A percentile compares a stretch with the other conserved stretches of the same genome.
Evolutionary conservation across 163 green algal genomes (phyloP).

Genomic region (Botryococcus braunii): DNA sequence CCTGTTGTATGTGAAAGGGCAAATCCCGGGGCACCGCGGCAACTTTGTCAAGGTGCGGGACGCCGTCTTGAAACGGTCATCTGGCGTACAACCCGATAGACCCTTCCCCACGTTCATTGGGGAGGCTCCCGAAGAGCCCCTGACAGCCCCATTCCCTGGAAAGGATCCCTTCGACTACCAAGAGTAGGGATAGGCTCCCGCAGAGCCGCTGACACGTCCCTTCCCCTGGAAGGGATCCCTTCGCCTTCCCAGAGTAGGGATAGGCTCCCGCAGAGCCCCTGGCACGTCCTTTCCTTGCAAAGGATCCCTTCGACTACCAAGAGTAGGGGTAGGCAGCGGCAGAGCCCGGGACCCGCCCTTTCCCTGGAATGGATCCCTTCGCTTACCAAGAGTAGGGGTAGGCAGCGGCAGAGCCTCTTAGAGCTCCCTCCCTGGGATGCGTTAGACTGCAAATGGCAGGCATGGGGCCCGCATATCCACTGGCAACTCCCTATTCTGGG

Average conservation of each 20-base stretch:
- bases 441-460: conserved; percentile 9
- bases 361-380: too few relatives aligned
- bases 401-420: background rate
- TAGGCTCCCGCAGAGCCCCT: background rate
- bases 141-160: conserved; percentile 14
- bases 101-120: conserved; percentile 34
- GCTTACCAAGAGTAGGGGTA: too few relatives aligned
- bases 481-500: too few relatives aligned
- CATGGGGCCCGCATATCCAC: too few relatives aligned
- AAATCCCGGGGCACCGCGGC: conserved; percentile 84
- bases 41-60: conserved; percentile 76
- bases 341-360: too few relatives aligned
- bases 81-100: conserved; percentile 26
- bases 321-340: too few relatives aligned
- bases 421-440: conserved; percentile 24
- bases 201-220: too few relatives aligned
- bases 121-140: background rate
- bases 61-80: conserved; percentile 43
- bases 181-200: too few relatives aligned
- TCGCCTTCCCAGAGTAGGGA: too few relatives aligned
- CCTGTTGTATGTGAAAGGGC: conserved; percentile 87
- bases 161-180: conserved; percentile 24
- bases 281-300: conserved; percentile 12
- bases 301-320: conserved; percentile 22
- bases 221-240: too few relatives aligned